phyloP scores from a whole-genome alignment of 202 grass and related monocot genomes.

The Dendrocalamus latiflorus region DNA sequence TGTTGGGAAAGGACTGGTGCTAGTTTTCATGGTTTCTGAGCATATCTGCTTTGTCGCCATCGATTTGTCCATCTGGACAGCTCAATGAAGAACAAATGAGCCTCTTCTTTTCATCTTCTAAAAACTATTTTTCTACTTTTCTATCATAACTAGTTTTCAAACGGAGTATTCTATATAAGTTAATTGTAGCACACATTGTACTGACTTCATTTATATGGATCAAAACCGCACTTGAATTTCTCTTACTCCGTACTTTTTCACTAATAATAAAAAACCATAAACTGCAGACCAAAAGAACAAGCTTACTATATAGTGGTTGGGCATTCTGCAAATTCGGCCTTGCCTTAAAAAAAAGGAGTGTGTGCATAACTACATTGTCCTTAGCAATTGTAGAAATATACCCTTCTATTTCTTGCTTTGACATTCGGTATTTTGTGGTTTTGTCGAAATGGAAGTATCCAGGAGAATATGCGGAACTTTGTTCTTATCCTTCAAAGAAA shows the following conservation, averaged over 20 bases:
- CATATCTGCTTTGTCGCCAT: constrained; percentile 2
- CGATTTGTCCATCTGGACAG: background rate
- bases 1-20: background rate
- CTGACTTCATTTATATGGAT: too few species aligned
- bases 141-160: too few species aligned
- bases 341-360: background rate
- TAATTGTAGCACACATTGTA: too few species aligned
- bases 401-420: too few species aligned
- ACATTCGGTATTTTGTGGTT: background rate
- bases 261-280: too few species aligned
- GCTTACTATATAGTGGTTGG: background rate
- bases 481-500: background rate
- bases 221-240: fast-evolving
- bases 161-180: too few species aligned
- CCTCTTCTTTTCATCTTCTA: too few species aligned
- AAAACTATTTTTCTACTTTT: too few species aligned
- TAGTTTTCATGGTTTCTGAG: background rate
- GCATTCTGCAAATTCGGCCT: background rate
- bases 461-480: background rate
- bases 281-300: too few species aligned
- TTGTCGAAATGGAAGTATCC: background rate
- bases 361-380: background rate
- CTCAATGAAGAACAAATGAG: background rate
- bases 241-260: too few species aligned
- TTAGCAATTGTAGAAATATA: background rate